A percentile compares a stretch with the other conserved stretches of the same genome.
phyloP scores from a whole-genome alignment of 2,329 filamentous ascomycete species.

The Nemania sp. region DNA sequence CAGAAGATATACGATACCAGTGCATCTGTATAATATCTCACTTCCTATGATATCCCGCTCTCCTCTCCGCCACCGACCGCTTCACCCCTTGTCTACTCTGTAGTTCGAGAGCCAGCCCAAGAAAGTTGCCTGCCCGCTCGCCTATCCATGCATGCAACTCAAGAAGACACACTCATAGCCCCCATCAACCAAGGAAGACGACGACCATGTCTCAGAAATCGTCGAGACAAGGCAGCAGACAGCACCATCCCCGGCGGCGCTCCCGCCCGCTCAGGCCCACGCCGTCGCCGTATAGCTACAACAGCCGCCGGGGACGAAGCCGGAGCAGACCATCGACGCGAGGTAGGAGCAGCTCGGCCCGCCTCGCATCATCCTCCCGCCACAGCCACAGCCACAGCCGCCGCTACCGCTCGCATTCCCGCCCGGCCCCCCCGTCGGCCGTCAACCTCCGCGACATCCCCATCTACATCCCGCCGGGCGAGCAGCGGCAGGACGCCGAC shows the following conservation, averaged over 20 bases:
- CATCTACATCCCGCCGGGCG: constrained; percentile 15
- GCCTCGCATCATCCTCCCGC: neutral
- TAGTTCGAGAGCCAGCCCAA: neutral
- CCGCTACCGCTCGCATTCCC: constrained; percentile 11
- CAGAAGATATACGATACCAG: too few relatives aligned
- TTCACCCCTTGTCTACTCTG: neutral
- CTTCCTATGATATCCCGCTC: neutral
- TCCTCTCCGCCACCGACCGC: neutral
- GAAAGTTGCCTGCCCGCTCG: neutral
- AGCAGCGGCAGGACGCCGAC: constrained; percentile 1
- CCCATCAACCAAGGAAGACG: neutral
- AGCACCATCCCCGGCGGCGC: constrained; percentile 6
- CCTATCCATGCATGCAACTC: neutral
- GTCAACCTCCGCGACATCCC: constrained; percentile 17
- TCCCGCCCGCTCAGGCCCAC: constrained; percentile 3
- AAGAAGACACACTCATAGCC: neutral
- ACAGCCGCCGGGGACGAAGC: constrained; percentile 14
- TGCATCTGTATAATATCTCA: constrained; percentile 5
- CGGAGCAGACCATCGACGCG: constrained; percentile 15
- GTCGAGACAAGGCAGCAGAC: constrained; percentile 7
- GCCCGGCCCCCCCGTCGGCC: constrained; percentile 1
- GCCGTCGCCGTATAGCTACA: constrained; percentile 4
- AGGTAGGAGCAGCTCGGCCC: constrained; percentile 18
- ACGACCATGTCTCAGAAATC: constrained; percentile 18
- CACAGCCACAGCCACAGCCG: too few relatives aligned